These are phyloP conservation scores for Pseudozyma thailandica DNA, from an alignment of 1,284 basidiomycete species.

Conservation along the genomic window DNA sequence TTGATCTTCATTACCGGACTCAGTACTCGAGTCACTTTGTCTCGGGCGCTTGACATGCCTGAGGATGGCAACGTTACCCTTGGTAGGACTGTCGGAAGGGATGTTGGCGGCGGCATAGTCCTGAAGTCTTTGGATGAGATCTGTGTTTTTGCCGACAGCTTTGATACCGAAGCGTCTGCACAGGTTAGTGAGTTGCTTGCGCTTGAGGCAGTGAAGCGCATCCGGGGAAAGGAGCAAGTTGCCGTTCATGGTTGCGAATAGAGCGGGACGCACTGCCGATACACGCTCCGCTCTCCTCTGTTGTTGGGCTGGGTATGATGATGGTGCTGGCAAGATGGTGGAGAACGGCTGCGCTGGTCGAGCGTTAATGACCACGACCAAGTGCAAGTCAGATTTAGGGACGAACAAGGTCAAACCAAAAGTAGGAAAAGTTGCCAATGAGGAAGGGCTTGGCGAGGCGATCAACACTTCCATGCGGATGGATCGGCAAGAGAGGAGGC, in stretches of 20 bases:
- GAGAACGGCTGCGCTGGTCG: not conserved
- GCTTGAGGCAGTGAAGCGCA: conserved; percentile 54
- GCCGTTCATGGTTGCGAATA: conserved; percentile 21
- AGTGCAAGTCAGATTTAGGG: too few species aligned
- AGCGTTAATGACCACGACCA: not conserved
- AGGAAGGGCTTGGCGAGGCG: conserved; percentile 14
- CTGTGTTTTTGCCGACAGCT: conserved; percentile 47
- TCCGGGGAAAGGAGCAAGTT: conserved; percentile 51
- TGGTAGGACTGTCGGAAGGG: conserved; percentile 37
- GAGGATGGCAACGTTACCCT: conserved; percentile 41
- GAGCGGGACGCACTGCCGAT: conserved; percentile 3
- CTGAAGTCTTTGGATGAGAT: conserved; percentile 46
- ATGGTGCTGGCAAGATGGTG: not conserved
- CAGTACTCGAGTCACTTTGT: conserved; percentile 34
- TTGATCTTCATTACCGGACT: conserved; percentile 23
- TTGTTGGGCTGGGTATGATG: not conserved
- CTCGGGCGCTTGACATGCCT: conserved; percentile 42
- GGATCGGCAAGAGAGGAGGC: conserved; percentile 9
- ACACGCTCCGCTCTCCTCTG: conserved; percentile 11
- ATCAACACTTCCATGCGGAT: conserved; percentile 2
- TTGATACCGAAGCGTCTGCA: conserved; percentile 54
- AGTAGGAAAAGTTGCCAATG: not conserved
- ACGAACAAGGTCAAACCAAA: not conserved
- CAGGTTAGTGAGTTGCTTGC: conserved; percentile 56
- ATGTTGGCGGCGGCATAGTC: conserved; percentile 47